phyloP scores from a whole-genome alignment of 805 yeast species.

The Suhomyces xylopsoci region DNA sequence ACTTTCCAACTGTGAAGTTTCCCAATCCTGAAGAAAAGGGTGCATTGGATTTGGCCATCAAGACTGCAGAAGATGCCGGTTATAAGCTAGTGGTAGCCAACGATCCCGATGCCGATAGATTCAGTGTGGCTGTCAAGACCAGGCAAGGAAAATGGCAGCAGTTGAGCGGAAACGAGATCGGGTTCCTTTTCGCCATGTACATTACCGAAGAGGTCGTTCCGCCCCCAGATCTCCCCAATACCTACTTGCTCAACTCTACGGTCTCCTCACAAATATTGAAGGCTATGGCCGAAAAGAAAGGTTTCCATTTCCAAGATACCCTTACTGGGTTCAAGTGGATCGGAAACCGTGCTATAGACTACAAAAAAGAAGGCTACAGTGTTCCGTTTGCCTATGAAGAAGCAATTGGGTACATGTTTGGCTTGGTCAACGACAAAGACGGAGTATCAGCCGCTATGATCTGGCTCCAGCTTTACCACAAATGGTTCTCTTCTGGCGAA shows the following conservation, averaged over 20 bases:
- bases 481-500: constrained; percentile 43
- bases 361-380: constrained; percentile 56
- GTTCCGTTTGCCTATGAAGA: constrained; percentile 95
- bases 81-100: constrained; percentile 70
- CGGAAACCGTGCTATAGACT: constrained; percentile 79
- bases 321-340: constrained; percentile 98
- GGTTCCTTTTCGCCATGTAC: constrained; percentile 75
- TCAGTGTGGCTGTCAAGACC: constrained; percentile 68
- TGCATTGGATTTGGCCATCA: constrained; percentile 72
- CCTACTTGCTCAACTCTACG: constrained; percentile 77
- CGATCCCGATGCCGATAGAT: constrained; percentile 97
- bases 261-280: constrained; percentile 84
- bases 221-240: constrained; percentile 23
- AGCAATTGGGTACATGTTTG: constrained; percentile 93
- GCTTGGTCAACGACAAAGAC: constrained; percentile 84
- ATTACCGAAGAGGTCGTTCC: constrained; percentile 37
- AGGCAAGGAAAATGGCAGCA: constrained; percentile 59
- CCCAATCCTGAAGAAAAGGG: constrained; percentile 98
- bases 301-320: constrained; percentile 71
- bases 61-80: constrained; percentile 51
- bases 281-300: constrained; percentile 60
- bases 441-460: constrained; percentile 80
- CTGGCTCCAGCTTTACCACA: constrained; percentile 65
- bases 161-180: constrained; percentile 88
- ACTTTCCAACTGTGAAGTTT: constrained; percentile 78